phyloP scores from a whole-genome alignment of 2,329 filamentous ascomycete genomes.

The Aspergillus aculeatus region DNA sequence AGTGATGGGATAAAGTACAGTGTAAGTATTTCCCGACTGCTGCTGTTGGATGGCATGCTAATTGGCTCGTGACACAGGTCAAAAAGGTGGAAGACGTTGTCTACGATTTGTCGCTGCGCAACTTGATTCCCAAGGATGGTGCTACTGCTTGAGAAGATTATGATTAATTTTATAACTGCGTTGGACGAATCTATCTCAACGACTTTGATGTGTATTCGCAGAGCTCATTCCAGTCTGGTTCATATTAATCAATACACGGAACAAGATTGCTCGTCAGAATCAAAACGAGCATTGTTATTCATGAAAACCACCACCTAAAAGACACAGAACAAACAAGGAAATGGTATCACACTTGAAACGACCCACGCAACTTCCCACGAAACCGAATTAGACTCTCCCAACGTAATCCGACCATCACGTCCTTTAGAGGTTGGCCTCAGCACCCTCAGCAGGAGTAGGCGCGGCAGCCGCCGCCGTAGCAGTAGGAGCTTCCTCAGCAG shows the following conservation, averaged over 20 bases:
- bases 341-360: constrained; percentile 9
- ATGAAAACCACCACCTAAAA: neutral
- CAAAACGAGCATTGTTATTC: neutral
- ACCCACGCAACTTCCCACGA: constrained; percentile 6
- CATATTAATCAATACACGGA: neutral
- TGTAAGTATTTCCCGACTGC: constrained; percentile 34
- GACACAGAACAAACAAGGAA: constrained; percentile 6
- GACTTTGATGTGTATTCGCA: neutral
- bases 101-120: constrained; percentile 87
- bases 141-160: constrained; percentile 15
- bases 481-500: constrained; percentile 21
- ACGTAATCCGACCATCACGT: neutral
- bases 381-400: constrained; percentile 1
- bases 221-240: neutral
- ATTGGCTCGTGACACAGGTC: constrained; percentile 51
- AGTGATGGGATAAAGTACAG: constrained; percentile 95
- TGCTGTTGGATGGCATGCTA: constrained; percentile 1
- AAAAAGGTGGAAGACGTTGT: constrained; percentile 99
- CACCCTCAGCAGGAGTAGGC: constrained; percentile 11
- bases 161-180: no score
- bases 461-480: neutral
- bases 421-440: constrained; percentile 26
- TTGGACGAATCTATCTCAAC: no score
- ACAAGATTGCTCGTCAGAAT: neutral
- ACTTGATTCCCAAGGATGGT: constrained; percentile 62